These are phyloP conservation scores for Mucor piriformis DNA, from an alignment of 371 early-diverging fungal genomes.

Conservation along the genomic window DNA sequence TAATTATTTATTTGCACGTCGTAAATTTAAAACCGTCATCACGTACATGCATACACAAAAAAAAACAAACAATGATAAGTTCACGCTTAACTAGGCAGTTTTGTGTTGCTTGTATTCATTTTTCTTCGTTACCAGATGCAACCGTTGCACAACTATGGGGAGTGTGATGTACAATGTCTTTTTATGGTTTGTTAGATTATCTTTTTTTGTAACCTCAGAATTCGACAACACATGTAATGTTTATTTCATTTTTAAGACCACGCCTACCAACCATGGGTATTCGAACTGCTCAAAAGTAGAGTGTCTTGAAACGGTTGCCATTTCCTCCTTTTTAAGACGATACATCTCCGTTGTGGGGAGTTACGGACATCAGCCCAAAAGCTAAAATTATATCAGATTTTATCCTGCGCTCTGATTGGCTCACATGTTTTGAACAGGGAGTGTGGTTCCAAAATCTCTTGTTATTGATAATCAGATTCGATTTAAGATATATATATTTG, in stretches of 20 bases:
- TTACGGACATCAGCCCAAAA: neutral
- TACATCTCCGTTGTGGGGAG: neutral
- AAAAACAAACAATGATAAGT: neutral
- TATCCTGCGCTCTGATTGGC: neutral
- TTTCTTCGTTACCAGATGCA: neutral
- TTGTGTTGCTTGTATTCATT: neutral
- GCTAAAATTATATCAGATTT: slow-evolving; percentile 2
- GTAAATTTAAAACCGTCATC: neutral
- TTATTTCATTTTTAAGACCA: too few species aligned
- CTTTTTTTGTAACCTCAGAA: neutral
- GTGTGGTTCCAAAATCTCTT: neutral
- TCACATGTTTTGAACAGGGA: neutral
- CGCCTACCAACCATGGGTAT: too few species aligned
- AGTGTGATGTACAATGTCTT: neutral
- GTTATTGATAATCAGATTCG: neutral
- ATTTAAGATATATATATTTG: neutral
- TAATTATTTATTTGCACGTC: neutral
- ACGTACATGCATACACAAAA: neutral
- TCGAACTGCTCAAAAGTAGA: too few species aligned
- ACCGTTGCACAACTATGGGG: neutral
- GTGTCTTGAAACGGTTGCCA: too few species aligned
- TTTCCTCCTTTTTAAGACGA: too few species aligned
- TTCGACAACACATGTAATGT: too few species aligned
- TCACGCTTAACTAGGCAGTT: neutral
- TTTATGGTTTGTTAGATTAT: neutral